Base-by-base conservation (phyloP, 2,329 filamentous ascomycete genomes). In the Pyrenophora seminiperda region DNA sequence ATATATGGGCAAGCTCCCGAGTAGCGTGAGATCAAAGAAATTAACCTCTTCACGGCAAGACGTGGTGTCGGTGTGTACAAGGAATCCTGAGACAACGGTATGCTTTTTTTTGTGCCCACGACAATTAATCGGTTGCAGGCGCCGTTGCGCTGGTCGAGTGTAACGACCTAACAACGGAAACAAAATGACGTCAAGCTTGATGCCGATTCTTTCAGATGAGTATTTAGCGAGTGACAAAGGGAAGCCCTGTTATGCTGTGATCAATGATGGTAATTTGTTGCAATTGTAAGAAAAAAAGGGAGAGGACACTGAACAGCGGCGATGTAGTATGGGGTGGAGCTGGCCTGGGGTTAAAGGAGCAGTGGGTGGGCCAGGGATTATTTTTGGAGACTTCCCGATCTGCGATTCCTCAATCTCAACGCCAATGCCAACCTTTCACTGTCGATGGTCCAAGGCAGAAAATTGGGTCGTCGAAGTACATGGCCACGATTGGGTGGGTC, bases 301-400 rank as follows among this genome's bases (percentile, higher is more conserved):
- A 36, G 4, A 13, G 47, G 20, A 37, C 10, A 14, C 40, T 41
- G 36, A 30, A 36, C 22, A 33, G 41, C 30, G 34, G 36, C 36
- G 22, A 41, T 46, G 47, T 50, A 50, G 41, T 42, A 47, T 46
- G 22, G 46, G 41, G 50, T 53, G 46, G 53, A 52, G 37, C 39
- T 18, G 11, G 43, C 38, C 49, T 34, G 52, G 59, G 44, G 51
- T 54, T 55, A 61, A 50, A 56, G 48, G 48, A 57, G 54, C 39
- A 38, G 34, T 24, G 20, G 41, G 24, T 37, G 44, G 24, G 45
- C 40, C 44, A 47, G 43, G 50, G 50, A 54, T 44, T 56, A 59
- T 55, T 47, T 61, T 59, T 58, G 50, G 58, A 50, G 53, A 54
- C 50, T 30, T 43, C 47, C 39, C 59, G 62, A 63, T 61, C 59